Base-by-base conservation (phyloP, 2,329 filamentous ascomycete genomes). In the Orbilia javanica region DNA sequence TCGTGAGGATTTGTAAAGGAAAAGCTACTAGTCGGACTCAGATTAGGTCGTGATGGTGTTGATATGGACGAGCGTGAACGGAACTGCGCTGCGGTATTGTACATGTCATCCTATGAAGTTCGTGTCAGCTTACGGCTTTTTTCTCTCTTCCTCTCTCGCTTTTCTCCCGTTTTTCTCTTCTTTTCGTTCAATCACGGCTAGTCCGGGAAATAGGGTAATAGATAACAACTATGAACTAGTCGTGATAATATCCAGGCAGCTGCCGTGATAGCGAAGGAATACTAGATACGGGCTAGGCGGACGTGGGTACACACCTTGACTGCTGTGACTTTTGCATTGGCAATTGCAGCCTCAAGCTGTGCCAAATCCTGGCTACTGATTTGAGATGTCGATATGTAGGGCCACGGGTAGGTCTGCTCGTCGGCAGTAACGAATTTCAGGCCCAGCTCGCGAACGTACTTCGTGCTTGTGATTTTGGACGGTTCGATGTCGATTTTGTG, bases 401-500 rank as follows among this genome's bases (percentile, higher is more conserved):
- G 73, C 73, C 73, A 77, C 46, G 73, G 73, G 29, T 52, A 77
- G 36, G 65, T 67, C 50, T 70, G 73, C 52, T 77, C 73, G 29
- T 77, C 73, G 22, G 73, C 64, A 29, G 73, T 67, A 57, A 77
- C 66, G 73, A 77, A 77, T 44, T 77, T 77, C 22, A 77, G 42
- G 57, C 73, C 73, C 34, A 77, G 66, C 64, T 77, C 73, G 50
- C 73, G 57, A 22, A 77, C 73, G 31, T 77, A 77, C 42, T 77
- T 77, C 36, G 73, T 77, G 73, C 73, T 77, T 13, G 73, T 77
- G 29, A 77, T 77, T 42, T 77, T 77, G 48, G 73, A 67, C 4
- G 73, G 73, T 60, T 77, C 73, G 50, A 77, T 77, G n/a, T 77
- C 73, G 39, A 71, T 71, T 66, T 77, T 77, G 73, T 77, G 73